A percentile compares a stretch with the other conserved stretches of the same genome.
Conservation (phyloP, 805 yeast species). For the Yamadazyma nakazawae region DNA sequence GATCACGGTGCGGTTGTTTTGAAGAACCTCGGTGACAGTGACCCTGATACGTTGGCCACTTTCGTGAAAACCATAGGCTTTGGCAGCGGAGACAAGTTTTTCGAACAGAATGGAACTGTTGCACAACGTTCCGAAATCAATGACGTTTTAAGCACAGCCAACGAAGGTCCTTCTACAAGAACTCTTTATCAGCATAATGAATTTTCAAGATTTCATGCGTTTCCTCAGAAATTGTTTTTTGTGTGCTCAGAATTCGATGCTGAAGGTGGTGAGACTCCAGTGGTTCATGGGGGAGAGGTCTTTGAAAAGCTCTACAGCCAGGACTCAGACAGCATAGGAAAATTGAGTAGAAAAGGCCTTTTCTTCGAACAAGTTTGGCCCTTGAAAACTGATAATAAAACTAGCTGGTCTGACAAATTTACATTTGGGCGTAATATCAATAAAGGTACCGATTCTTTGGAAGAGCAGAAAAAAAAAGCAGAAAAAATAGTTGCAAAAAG, state of each 20-base stretch:
- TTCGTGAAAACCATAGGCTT: constrained; percentile 15
- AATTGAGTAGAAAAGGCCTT: constrained; percentile 21
- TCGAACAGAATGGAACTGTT: constrained; percentile 27
- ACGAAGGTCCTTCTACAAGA: constrained; percentile 24
- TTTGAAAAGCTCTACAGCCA: constrained; percentile 17
- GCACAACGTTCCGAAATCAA: constrained; percentile 23
- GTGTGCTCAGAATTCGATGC: constrained; percentile 7
- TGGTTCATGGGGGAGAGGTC: constrained; percentile 30
- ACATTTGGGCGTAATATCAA: constrained; percentile 28
- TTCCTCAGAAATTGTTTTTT: constrained; percentile 17
- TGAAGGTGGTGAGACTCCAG: constrained; percentile 31
- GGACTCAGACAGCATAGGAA: constrained; percentile 19
- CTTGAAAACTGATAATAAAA: constrained; percentile 6
- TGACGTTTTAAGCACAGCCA: constrained; percentile 26
- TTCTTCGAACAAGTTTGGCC: constrained; percentile 27
- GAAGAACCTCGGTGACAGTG: constrained; percentile 18
- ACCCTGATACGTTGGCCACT: constrained; percentile 14
- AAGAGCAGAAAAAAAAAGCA: constrained; percentile 23
- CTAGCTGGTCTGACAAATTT: constrained; percentile 26
- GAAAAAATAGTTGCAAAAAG: constrained; percentile 17
- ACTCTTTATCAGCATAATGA: constrained; percentile 30
- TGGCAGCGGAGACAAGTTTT: constrained; percentile 17
- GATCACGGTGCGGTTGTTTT: constrained; percentile 29
- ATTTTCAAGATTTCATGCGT: constrained; percentile 25
- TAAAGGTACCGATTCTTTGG: constrained; percentile 19